Conservation (phyloP, 2,329 filamentous ascomycete species). For the Cryphonectria nitschkei region DNA sequence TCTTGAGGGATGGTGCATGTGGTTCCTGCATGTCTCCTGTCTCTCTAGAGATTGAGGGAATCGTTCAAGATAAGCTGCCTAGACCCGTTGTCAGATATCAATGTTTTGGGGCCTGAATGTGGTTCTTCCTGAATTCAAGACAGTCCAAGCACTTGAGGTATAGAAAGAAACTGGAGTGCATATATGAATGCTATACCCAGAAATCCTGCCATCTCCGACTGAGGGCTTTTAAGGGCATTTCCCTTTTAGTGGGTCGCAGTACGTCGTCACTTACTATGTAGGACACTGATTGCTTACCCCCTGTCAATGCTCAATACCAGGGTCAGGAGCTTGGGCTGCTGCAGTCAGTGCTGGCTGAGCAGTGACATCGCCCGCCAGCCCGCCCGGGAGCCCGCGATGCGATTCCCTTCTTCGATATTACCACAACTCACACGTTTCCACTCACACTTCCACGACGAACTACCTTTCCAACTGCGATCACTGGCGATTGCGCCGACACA, state of each 20-base stretch:
- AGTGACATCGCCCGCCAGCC: constrained; percentile 12
- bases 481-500: neutral
- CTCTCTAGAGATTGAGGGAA: too few species aligned
- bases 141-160: neutral
- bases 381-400: neutral
- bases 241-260: neutral
- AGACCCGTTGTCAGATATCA: neutral
- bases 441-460: neutral
- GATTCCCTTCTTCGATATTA: neutral
- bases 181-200: too few species aligned
- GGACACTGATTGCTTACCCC: neutral
- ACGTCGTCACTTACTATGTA: neutral
- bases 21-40: too few species aligned
- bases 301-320: constrained; percentile 3
- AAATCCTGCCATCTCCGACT: too few species aligned
- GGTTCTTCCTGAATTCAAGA: neutral
- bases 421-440: neutral
- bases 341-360: neutral
- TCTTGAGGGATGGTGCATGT: too few species aligned
- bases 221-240: neutral
- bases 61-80: neutral
- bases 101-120: neutral
- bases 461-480: neutral
- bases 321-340: constrained; percentile 8
- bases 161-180: too few species aligned